A percentile compares a stretch with the other conserved stretches of the same genome.
phyloP scores from a whole-genome alignment of 768 basidiomycete genomes.

The Amanita rimosa region DNA sequence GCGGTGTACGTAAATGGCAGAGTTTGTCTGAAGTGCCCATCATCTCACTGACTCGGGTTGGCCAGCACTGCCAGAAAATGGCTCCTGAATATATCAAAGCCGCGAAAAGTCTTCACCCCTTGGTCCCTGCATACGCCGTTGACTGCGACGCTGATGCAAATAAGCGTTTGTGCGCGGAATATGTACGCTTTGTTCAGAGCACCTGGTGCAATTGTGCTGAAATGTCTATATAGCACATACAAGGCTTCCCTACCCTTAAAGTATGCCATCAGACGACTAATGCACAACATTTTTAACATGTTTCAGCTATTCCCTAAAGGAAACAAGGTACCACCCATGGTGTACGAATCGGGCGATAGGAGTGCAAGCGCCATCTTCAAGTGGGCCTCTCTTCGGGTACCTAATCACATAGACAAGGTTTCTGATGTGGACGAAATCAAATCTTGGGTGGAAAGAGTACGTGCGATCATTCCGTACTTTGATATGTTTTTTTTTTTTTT shows the following conservation, averaged over 20 bases:
- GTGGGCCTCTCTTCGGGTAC: conserved; percentile 65
- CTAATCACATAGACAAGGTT: conserved; percentile 55
- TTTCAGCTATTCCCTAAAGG: conserved; percentile 71
- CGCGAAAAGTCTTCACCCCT: conserved; percentile 64
- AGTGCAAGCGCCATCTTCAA: conserved; percentile 64
- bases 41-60: not conserved
- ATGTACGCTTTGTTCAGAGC: conserved; percentile 27
- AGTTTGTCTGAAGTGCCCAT: not conserved
- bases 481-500: not conserved
- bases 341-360: conserved; percentile 60
- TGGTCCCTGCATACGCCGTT: conserved; percentile 86
- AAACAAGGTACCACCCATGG: conserved; percentile 42
- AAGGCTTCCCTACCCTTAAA: conserved; percentile 94
- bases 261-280: conserved; percentile 18
- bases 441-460: conserved; percentile 60
- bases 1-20: conserved; percentile 44
- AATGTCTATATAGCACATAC: conserved; percentile 38
- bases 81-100: conserved; percentile 81
- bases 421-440: conserved; percentile 44
- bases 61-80: conserved; percentile 75
- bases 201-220: not conserved
- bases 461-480: conserved; percentile 10
- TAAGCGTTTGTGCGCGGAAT: conserved; percentile 72
- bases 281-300: not conserved
- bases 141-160: conserved; percentile 83